Evolutionary conservation across 768 basidiomycete genomes (phyloP).

Genomic region (Dentipellis sp.): DNA sequence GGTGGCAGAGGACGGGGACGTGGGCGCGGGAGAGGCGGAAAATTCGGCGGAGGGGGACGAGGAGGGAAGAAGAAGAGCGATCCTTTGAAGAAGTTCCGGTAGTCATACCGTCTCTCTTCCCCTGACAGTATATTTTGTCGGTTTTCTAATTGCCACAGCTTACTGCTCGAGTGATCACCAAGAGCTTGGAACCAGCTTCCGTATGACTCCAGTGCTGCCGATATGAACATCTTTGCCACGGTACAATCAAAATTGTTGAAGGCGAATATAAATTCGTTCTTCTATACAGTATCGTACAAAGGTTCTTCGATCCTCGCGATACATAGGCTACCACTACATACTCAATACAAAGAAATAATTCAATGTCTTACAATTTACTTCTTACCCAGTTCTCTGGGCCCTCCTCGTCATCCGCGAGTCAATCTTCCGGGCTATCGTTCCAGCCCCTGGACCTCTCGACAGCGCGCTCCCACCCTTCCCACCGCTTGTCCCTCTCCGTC

Average conservation of each 20-base stretch:
- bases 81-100: constrained; percentile 66
- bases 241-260: no score
- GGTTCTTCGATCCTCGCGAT: no score
- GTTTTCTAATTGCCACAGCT: background rate
- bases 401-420: background rate
- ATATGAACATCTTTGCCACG: no score
- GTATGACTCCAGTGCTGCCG: no score
- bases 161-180: no score
- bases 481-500: constrained; percentile 50
- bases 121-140: background rate
- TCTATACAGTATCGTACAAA: no score
- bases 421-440: constrained; percentile 45
- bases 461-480: constrained; percentile 82
- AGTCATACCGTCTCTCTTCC: background rate
- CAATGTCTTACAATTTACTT: background rate
- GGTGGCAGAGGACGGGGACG: constrained; percentile 40
- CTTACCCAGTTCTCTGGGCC: no score
- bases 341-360: no score
- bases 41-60: constrained; percentile 24
- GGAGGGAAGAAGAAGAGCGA: constrained; percentile 69
- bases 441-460: constrained; percentile 78
- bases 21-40: constrained; percentile 35
- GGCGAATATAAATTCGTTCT: no score
- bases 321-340: no score
- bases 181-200: no score